These are phyloP conservation scores for Fusarium tupiense DNA, from an alignment of 2,329 filamentous ascomycete genomes.

Conservation along the genomic window DNA sequence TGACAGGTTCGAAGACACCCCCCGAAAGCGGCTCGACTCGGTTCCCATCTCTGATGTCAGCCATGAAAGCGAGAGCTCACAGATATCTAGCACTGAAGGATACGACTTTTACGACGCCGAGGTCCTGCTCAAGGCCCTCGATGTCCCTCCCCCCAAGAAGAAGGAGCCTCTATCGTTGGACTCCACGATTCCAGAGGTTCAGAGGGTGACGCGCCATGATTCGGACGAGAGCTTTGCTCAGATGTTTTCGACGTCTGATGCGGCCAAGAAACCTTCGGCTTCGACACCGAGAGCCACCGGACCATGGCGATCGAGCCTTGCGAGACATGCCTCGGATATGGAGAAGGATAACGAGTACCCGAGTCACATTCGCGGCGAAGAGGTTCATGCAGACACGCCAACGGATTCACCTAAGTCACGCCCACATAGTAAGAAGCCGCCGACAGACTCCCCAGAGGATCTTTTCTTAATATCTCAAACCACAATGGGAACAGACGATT, in stretches of 20 bases:
- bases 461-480: conserved; percentile 60
- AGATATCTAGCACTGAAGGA: conserved; percentile 65
- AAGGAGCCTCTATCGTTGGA: conserved; percentile 49
- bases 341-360: conserved; percentile 51
- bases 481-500: conserved; percentile 51
- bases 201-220: conserved; percentile 56
- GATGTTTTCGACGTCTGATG: conserved; percentile 67
- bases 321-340: conserved; percentile 43
- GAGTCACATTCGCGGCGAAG: conserved; percentile 57
- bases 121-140: conserved; percentile 61
- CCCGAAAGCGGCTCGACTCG: conserved; percentile 60
- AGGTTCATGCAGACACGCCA: conserved; percentile 43
- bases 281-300: conserved; percentile 21
- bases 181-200: conserved; percentile 39
- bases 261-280: conserved; percentile 45
- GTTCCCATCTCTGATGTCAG: conserved; percentile 61
- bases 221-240: conserved; percentile 68
- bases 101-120: conserved; percentile 74
- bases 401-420: conserved; percentile 10
- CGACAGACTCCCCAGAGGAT: conserved; percentile 50
- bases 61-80: conserved; percentile 58
- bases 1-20: conserved; percentile 48
- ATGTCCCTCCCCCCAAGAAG: conserved; percentile 59
- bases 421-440: not conserved
- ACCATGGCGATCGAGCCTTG: conserved; percentile 43